Conservation (phyloP, 2,329 filamentous ascomycete species). For the Stagonosporopsis cucurbitacearum region DNA sequence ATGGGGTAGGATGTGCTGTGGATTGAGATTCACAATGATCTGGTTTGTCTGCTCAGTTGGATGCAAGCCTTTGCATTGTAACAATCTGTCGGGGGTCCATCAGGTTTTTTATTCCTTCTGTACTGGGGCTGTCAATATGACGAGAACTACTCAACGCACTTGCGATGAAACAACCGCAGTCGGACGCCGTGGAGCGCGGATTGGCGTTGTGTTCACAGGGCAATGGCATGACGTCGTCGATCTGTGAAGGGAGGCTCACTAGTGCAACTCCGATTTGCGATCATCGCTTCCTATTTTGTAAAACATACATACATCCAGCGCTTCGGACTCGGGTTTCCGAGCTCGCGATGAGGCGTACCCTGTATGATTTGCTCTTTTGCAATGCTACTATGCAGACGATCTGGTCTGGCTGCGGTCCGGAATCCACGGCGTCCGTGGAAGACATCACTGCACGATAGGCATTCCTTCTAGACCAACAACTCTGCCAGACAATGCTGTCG, state of each 20-base stretch:
- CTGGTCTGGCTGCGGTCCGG: background rate
- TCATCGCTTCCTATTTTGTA: background rate
- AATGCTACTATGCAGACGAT: background rate
- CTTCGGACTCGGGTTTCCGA: no score
- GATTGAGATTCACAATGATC: background rate
- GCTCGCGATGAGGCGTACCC: background rate
- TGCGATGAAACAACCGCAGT: background rate
- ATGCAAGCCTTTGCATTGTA: background rate
- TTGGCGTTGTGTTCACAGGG: background rate
- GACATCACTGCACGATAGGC: background rate
- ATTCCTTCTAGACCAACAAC: background rate
- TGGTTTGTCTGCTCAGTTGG: background rate
- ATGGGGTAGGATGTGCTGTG: background rate
- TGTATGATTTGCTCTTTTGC: background rate
- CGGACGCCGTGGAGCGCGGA: background rate
- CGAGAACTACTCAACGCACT: background rate
- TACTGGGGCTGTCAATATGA: background rate
- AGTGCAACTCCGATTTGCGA: background rate
- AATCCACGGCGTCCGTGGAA: background rate
- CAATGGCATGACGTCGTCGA: conserved; percentile 9
- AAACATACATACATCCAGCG: no score
- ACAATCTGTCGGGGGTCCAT: background rate
- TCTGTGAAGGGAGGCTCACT: background rate
- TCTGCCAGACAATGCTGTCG: no score
- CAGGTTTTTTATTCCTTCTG: background rate